A percentile compares a stretch with the other conserved stretches of the same genome.
Evolutionary conservation across 345 rosid genomes (phyloP).

Genomic region (Syzygium aromaticum): DNA sequence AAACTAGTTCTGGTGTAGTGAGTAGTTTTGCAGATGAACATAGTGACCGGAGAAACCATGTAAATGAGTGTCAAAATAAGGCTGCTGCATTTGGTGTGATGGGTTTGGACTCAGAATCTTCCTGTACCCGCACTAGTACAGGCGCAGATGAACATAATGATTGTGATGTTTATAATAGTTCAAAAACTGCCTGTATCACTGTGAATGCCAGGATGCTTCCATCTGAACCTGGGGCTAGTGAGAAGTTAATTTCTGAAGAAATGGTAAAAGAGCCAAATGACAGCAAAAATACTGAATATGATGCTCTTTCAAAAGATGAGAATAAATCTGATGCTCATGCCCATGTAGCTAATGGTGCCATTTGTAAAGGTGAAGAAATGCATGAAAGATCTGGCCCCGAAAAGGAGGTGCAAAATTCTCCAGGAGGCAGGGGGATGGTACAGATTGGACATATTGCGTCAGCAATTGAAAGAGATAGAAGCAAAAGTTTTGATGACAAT

Average conservation of each 20-base stretch:
- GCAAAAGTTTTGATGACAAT: conserved; percentile 15
- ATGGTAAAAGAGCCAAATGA: conserved; percentile 28
- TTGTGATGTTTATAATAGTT: conserved; percentile 22
- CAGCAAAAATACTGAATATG: conserved; percentile 17
- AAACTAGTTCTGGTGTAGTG: conserved; percentile 17
- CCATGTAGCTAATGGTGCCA: conserved; percentile 4
- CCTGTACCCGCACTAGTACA: conserved; percentile 43
- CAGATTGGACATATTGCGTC: conserved; percentile 19
- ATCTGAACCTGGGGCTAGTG: conserved; percentile 29
- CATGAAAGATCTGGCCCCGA: neutral
- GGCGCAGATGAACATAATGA: conserved; percentile 47
- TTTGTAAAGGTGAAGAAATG: neutral
- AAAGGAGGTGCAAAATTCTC: neutral
- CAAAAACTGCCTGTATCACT: conserved; percentile 23
- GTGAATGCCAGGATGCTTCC: conserved; percentile 22
- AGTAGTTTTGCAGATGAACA: conserved; percentile 30
- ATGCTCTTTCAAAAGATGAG: conserved; percentile 16
- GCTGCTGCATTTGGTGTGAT: conserved; percentile 28
- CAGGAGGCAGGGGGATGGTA: conserved; percentile 6
- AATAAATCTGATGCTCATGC: conserved; percentile 7
- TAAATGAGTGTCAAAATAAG: conserved; percentile 25
- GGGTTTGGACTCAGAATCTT: conserved; percentile 60
- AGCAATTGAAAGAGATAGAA: conserved; percentile 25
- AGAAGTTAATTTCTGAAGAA: conserved; percentile 33
- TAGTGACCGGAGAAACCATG: conserved; percentile 22